Evolutionary conservation across 495 filamentous ascomycete genomes (phyloP).

Genomic region (Barbatosphaeria neglecta): DNA sequence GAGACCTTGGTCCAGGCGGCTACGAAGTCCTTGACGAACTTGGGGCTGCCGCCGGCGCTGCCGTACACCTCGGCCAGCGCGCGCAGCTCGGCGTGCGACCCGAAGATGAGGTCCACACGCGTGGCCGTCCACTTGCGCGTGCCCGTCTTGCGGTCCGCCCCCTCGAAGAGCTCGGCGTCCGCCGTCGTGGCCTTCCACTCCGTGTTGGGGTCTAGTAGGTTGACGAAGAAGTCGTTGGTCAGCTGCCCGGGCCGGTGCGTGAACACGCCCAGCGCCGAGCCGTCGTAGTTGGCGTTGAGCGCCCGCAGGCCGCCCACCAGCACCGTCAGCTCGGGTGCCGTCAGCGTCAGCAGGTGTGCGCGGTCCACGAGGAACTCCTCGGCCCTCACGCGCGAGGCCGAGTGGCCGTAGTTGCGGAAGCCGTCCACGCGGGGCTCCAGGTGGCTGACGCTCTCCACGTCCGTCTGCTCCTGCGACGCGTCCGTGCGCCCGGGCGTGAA

Average conservation of each 20-base stretch:
- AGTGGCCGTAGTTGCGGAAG: slow-evolving; percentile 64
- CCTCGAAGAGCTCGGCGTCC: slow-evolving; percentile 46
- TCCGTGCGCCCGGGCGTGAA: slow-evolving; percentile 37
- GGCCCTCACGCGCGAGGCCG: slow-evolving; percentile 41
- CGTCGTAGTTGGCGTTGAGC: slow-evolving; percentile 55
- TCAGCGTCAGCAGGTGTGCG: slow-evolving; percentile 54
- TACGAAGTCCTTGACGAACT: slow-evolving; percentile 60
- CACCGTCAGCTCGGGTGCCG: slow-evolving; percentile 54
- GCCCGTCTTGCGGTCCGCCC: slow-evolving; percentile 54
- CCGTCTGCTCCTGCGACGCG: slow-evolving; percentile 51
- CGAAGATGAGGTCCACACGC: slow-evolving; percentile 58
- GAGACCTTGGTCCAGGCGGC: slow-evolving; percentile 60
- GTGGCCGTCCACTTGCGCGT: slow-evolving; percentile 55
- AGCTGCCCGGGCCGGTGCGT: slow-evolving; percentile 51
- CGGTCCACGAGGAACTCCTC: slow-evolving; percentile 59
- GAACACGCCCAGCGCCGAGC: slow-evolving; percentile 49
- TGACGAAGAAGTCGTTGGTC: slow-evolving; percentile 67
- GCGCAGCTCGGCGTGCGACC: slow-evolving; percentile 58
- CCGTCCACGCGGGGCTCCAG: slow-evolving; percentile 54
- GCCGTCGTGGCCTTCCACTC: slow-evolving; percentile 43
- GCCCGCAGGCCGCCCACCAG: slow-evolving; percentile 56
- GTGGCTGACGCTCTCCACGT: slow-evolving; percentile 46
- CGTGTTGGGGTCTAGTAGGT: slow-evolving; percentile 55
- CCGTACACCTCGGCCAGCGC: slow-evolving; percentile 58
- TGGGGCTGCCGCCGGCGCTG: slow-evolving; percentile 37